These are phyloP conservation scores for Aquilaria malaccensis DNA, from an alignment of 345 rosid genomes.

Conservation along the genomic window DNA sequence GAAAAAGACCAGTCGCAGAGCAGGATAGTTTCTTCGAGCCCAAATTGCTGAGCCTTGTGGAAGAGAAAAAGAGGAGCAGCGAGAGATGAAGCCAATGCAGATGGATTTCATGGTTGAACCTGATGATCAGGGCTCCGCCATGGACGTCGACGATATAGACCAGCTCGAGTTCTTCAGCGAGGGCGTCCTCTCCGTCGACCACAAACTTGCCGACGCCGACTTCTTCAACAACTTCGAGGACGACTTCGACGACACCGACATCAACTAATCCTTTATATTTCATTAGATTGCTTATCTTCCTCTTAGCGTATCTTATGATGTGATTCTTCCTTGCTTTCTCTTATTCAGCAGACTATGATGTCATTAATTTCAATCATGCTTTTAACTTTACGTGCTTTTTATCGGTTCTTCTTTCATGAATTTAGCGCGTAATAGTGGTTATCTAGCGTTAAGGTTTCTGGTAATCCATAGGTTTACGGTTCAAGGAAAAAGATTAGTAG, in stretches of 20 bases:
- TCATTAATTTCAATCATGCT: too few species aligned
- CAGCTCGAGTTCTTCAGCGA: conserved; percentile 63
- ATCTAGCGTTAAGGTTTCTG: too few species aligned
- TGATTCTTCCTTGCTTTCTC: neutral
- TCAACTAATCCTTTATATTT: conserved; percentile 35
- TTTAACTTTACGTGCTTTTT: too few species aligned
- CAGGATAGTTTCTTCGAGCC: too few species aligned
- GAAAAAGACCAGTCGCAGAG: too few species aligned
- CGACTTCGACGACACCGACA: conserved; percentile 85
- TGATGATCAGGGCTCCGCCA: conserved; percentile 76
- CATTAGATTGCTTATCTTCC: neutral
- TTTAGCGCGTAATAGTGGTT: too few species aligned
- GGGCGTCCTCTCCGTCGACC: conserved; percentile 48
- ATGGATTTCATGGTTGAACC: conserved; percentile 55
- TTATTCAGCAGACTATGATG: neutral
- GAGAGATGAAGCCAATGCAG: conserved; percentile 61
- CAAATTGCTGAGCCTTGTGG: neutral
- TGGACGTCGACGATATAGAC: conserved; percentile 88
- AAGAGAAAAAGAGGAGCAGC: conserved; percentile 1
- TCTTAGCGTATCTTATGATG: neutral
- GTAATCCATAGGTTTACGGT: too few species aligned
- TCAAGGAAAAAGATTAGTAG: too few species aligned
- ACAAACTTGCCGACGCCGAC: conserved; percentile 75
- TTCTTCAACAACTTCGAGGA: conserved; percentile 87
- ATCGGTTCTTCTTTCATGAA: too few species aligned